Evolutionary conservation across 2,329 filamentous ascomycete genomes (phyloP).

Genomic region (Lachnellula subtilissima): DNA sequence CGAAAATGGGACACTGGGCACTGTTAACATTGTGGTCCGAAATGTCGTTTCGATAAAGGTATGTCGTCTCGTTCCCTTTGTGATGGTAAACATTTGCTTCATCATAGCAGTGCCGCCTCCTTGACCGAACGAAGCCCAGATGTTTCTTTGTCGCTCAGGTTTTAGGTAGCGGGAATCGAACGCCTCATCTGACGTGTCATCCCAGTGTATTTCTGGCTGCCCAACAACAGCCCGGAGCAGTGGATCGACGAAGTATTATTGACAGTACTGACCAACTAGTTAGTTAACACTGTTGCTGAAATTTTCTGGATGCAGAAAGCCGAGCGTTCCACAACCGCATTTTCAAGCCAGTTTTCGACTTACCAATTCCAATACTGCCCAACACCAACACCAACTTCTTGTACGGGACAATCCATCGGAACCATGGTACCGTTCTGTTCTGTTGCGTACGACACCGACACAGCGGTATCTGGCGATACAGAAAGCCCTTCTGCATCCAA

Average conservation of each 20-base stretch:
- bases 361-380: not conserved
- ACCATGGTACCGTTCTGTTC: not conserved
- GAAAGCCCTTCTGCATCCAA: slow-evolving; percentile 1
- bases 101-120: slow-evolving; percentile 1
- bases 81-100: slow-evolving; percentile 5
- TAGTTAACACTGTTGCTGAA: no score
- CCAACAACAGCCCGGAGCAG: not conserved
- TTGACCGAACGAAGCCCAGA: slow-evolving; percentile 4
- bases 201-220: slow-evolving; percentile 1
- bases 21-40: not conserved
- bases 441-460: not conserved
- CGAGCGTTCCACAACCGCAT: no score
- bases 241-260: not conserved
- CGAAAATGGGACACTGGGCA: not conserved
- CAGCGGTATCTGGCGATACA: not conserved
- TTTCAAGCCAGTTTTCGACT: no score
- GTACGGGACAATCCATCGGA: not conserved
- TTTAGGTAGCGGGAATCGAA: not conserved
- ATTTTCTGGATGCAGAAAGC: no score
- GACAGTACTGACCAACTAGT: not conserved
- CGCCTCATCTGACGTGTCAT: not conserved
- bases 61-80: slow-evolving; percentile 1
- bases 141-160: not conserved
- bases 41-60: not conserved
- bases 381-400: not conserved